These are phyloP conservation scores for Polyplosphaeria fusca DNA, from an alignment of 495 filamentous ascomycete species.

Conservation along the genomic window DNA sequence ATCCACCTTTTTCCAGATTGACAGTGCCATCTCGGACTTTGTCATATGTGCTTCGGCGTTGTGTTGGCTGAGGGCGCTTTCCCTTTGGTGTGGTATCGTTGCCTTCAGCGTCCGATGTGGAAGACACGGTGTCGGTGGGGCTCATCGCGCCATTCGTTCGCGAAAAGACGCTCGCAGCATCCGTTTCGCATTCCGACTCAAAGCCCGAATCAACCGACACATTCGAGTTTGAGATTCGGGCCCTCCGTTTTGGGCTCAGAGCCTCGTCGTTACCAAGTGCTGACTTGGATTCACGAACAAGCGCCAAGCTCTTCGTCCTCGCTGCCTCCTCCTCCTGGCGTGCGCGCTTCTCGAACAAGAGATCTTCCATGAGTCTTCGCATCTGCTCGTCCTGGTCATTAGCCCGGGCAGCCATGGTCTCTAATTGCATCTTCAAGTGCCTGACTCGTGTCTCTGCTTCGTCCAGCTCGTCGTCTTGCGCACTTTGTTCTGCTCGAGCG, in stretches of 20 bases:
- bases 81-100: constrained; percentile 18
- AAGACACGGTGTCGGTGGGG: constrained; percentile 10
- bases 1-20: constrained; percentile 23
- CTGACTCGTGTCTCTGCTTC: constrained; percentile 66
- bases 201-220: constrained; percentile 38
- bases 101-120: constrained; percentile 4
- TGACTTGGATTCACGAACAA: constrained; percentile 3
- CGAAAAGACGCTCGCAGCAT: constrained; percentile 32
- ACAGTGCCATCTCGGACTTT: constrained; percentile 16
- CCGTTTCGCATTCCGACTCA: constrained; percentile 37
- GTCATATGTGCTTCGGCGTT: constrained; percentile 24
- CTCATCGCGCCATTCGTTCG: constrained; percentile 14
- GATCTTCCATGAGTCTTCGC: constrained; percentile 59
- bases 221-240: constrained; percentile 27
- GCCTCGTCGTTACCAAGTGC: background rate
- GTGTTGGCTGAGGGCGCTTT: constrained; percentile 4
- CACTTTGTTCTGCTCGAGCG: constrained; percentile 58
- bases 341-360: constrained; percentile 57
- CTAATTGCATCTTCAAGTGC: constrained; percentile 70
- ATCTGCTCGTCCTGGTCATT: constrained; percentile 63
- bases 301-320: constrained; percentile 39
- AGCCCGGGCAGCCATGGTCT: constrained; percentile 69
- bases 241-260: constrained; percentile 15
- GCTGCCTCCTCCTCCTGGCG: constrained; percentile 55
- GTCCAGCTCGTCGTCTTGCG: constrained; percentile 67